Evolutionary conservation across 2,329 filamentous ascomycete genomes (phyloP).

Genomic region (Pseudocercospora fijiensis): DNA sequence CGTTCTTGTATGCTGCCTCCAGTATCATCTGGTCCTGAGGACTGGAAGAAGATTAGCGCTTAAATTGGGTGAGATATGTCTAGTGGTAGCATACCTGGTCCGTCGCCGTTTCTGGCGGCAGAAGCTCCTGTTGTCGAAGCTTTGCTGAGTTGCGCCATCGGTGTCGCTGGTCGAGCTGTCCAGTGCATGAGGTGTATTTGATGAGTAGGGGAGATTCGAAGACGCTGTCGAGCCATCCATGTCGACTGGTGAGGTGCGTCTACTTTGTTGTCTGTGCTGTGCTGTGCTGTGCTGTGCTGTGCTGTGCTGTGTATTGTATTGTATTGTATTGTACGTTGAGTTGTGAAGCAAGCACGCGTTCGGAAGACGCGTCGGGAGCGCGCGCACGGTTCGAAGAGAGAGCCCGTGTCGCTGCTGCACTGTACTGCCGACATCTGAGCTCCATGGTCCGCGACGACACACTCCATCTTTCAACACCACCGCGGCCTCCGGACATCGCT

Average conservation of each 20-base stretch:
- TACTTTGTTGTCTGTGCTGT: conserved; percentile 4
- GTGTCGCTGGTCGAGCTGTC: neutral
- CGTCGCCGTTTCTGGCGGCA: conserved; percentile 61
- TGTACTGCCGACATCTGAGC: too few species aligned
- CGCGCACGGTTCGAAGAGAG: neutral
- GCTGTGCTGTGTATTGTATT: conserved; percentile 4
- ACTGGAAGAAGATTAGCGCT: conserved; percentile 47
- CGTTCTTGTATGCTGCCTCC: conserved; percentile 78
- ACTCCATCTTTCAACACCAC: neutral
- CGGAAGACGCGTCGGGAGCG: neutral
- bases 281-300: neutral
- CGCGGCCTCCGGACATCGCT: neutral
- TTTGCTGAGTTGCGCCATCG: conserved; percentile 38
- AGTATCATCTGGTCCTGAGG: conserved; percentile 86
- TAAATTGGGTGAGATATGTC: neutral
- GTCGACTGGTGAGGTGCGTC: neutral
- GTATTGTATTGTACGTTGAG: neutral
- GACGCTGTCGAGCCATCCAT: neutral
- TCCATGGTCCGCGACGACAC: neutral
- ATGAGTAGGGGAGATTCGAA: neutral
- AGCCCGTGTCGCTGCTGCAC: too few species aligned
- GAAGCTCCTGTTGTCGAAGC: conserved; percentile 59
- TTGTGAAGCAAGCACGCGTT: neutral
- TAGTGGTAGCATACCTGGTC: conserved; percentile 53
- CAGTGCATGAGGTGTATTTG: neutral